A percentile compares a stretch with the other conserved stretches of the same genome.
Conservation (phyloP, 208 protist genomes). For the Crithidia thermophila region DNA sequence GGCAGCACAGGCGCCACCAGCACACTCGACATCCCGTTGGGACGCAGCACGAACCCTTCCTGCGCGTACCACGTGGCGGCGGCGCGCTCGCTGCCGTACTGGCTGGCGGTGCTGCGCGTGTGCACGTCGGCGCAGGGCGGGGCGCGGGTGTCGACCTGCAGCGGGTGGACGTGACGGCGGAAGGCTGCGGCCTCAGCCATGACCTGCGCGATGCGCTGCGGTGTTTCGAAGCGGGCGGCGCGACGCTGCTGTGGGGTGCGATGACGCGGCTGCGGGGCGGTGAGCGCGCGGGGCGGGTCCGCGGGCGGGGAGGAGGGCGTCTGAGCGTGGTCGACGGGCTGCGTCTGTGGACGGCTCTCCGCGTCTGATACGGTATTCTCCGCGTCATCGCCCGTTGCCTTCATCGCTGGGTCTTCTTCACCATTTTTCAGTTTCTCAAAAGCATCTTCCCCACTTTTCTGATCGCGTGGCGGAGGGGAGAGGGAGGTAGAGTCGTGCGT, state of each 20-base stretch:
- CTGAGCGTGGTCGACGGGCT: not conserved
- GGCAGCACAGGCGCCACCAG: conserved; percentile 26
- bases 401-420: too few relatives aligned
- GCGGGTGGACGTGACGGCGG: conserved; percentile 20
- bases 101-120: conserved; percentile 6
- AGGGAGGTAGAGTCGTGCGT: not conserved
- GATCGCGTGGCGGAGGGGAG: too few relatives aligned
- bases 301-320: not conserved
- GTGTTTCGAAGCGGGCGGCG: conserved; percentile 23
- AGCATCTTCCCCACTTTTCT: too few relatives aligned
- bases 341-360: too few relatives aligned
- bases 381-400: too few relatives aligned
- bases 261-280: not conserved
- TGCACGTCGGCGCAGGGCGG: conserved; percentile 25
- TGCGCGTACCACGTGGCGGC: conserved; percentile 20
- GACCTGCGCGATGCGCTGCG: conserved; percentile 22
- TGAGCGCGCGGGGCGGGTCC: not conserved
- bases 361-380: too few relatives aligned
- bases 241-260: conserved; percentile 29
- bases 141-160: conserved; percentile 18
- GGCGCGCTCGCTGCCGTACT: not conserved
- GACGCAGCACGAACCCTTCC: conserved; percentile 23
- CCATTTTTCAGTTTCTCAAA: too few relatives aligned
- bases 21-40: conserved; percentile 26
- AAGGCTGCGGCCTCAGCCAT: conserved; percentile 35